Base-by-base conservation (phyloP, 441 rosid genomes). In the Breynia disticha region DNA sequence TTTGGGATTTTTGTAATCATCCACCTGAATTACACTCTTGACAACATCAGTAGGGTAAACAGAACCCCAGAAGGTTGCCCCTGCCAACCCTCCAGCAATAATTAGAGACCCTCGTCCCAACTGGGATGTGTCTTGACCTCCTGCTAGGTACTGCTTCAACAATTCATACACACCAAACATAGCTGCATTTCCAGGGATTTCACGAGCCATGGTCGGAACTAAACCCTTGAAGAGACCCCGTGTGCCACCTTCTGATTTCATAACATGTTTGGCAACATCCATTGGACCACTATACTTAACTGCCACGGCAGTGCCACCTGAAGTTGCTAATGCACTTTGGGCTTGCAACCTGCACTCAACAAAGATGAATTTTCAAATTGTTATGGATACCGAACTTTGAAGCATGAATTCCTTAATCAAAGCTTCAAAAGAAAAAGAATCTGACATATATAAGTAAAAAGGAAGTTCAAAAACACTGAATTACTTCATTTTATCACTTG, bases 221-320 rank as follows among this genome's bases (percentile, higher is more conserved):
- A 86, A 64, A 43, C 98, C 97, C 79, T 91, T 91, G 86, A 84
- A 91, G 16, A 91, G 81, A 48, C 98, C 95, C 61, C 74, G 46
- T 2, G 59, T 39, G 7, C 97, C 95, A 14, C 95, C 95, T 78
- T 90, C 98, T 13, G 90, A 79, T 52, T 78, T 71, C 16, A 91
- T 77, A 41, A 91, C 98, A 45, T 76, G 90, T 67, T 76, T 83
- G 1, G 95, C 95, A 48, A 91, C 98, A 21, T 91, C 98, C 83
- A 88, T 81, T n/a, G 98, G 98, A 44, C 98, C 98, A 46, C 80
- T 79, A 54, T 88, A 88, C 74, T 79, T 86, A 54, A 86, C 77
- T 1, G 87, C 82, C 50, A 64, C 79, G 19, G 70, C 57, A 43
- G 72, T 83, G 21, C 84, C 59, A 43, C 70, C 84, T 35, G 86